Percentiles rank a stretch among this genome's conserved stretches.
phyloP scores from a whole-genome alignment of 371 early-diverging fungal genomes.

The Apophysomyces sp. region DNA sequence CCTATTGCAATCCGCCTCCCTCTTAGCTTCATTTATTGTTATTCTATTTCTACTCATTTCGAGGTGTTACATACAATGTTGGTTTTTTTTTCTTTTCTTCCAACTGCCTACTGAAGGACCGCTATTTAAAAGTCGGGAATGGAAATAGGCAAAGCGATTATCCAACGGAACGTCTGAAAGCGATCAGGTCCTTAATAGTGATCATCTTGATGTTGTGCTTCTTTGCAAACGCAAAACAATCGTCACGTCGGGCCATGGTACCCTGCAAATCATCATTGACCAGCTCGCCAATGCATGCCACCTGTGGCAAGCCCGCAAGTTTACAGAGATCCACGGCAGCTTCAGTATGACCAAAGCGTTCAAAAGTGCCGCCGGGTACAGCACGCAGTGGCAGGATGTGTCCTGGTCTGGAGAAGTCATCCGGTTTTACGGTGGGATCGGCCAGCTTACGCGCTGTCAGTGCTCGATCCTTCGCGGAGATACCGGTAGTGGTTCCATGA shows the following conservation, averaged over 20 bases:
- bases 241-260: constrained; percentile 92
- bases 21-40: not conserved
- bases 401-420: constrained; percentile 88
- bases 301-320: constrained; percentile 78
- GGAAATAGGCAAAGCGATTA: not conserved
- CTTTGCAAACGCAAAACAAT: constrained; percentile 80
- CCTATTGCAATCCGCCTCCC: not conserved
- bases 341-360: constrained; percentile 93
- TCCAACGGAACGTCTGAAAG: constrained; percentile 48
- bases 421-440: constrained; percentile 60
- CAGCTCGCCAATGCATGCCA: constrained; percentile 91
- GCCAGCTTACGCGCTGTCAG: constrained; percentile 80
- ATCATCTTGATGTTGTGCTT: constrained; percentile 84
- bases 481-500: constrained; percentile 90
- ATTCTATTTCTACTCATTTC: not conserved
- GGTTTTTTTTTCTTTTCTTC: not conserved
- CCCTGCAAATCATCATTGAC: constrained; percentile 76
- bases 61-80: not conserved
- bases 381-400: constrained; percentile 93
- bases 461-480: constrained; percentile 91
- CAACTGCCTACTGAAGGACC: too few relatives aligned
- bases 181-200: constrained; percentile 84
- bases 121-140: too few relatives aligned
- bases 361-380: constrained; percentile 75
- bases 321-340: constrained; percentile 89